Percentiles rank a stretch among this genome's conserved stretches.
These are phyloP conservation scores for Blastobotrys indianensis DNA, from an alignment of 1,139 yeast species.

Conservation along the genomic window DNA sequence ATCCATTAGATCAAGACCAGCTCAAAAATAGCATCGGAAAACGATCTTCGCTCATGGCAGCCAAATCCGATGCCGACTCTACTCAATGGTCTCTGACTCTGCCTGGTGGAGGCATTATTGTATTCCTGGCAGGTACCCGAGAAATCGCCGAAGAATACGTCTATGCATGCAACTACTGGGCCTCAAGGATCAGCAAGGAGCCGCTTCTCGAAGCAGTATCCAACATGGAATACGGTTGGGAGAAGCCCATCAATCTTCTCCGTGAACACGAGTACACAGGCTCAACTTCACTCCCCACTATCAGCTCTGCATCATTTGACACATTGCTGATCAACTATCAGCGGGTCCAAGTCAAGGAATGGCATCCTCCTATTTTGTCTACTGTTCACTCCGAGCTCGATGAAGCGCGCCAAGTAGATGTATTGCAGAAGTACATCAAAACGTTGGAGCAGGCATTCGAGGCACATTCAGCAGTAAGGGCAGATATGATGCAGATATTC, in stretches of 20 bases:
- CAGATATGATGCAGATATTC: conserved; percentile 24
- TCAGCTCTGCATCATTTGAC: conserved; percentile 21
- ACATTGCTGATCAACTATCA: conserved; percentile 22
- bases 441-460: conserved; percentile 24
- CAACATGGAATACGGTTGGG: conserved; percentile 84
- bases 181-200: conserved; percentile 73
- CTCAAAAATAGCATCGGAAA: conserved; percentile 11
- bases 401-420: conserved; percentile 28
- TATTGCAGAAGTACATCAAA: conserved; percentile 22
- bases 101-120: conserved; percentile 32
- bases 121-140: conserved; percentile 50
- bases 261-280: background rate
- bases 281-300: background rate
- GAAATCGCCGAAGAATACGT: conserved; percentile 69
- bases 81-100: conserved; percentile 34
- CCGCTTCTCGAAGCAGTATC: conserved; percentile 61
- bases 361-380: conserved; percentile 32
- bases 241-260: conserved; percentile 25
- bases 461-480: conserved; percentile 26
- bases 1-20: conserved; percentile 17
- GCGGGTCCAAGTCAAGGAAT: conserved; percentile 26
- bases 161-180: conserved; percentile 84
- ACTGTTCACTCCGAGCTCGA: conserved; percentile 23
- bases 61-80: conserved; percentile 8
- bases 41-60: conserved; percentile 12